Percentiles rank a stretch among this genome's conserved stretches.
Evolutionary conservation across 805 yeast species (phyloP).

Genomic region (Spencermartinsiella europaea): DNA sequence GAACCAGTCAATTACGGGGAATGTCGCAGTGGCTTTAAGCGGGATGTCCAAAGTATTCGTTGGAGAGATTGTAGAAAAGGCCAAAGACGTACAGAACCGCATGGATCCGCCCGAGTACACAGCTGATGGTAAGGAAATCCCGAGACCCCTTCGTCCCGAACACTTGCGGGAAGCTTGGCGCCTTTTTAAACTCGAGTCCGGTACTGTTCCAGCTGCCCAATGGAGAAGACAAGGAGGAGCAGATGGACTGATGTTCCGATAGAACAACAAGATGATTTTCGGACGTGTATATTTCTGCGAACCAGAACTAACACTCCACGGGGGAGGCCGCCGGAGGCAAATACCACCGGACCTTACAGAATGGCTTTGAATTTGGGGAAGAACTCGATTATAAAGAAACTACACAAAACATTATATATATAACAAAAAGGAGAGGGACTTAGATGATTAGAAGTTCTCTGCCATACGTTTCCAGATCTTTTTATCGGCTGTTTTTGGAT

Average conservation of each 20-base stretch:
- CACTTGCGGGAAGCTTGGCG: slow-evolving; percentile 90
- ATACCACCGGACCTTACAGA: too few species aligned
- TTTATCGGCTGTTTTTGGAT: background rate
- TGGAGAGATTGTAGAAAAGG: slow-evolving; percentile 85
- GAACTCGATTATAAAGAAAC: background rate
- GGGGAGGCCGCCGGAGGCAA: too few species aligned
- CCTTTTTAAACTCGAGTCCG: slow-evolving; percentile 60
- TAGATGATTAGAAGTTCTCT: slow-evolving; percentile 7
- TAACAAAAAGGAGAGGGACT: too few species aligned
- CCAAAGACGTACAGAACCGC: slow-evolving; percentile 61
- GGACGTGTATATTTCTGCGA: too few species aligned
- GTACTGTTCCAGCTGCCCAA: slow-evolving; percentile 54
- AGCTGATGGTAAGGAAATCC: slow-evolving; percentile 21
- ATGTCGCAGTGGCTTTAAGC: slow-evolving; percentile 73
- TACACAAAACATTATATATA: background rate
- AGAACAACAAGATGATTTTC: slow-evolving; percentile 5
- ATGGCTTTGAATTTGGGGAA: too few species aligned
- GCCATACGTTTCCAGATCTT: slow-evolving; percentile 5
- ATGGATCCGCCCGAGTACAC: slow-evolving; percentile 33
- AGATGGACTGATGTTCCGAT: slow-evolving; percentile 67
- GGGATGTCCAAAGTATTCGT: slow-evolving; percentile 84
- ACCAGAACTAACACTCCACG: too few species aligned
- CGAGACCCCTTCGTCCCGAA: slow-evolving; percentile 66
- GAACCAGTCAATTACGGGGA: slow-evolving; percentile 74
- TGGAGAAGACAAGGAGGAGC: slow-evolving; percentile 72